A percentile compares a stretch with the other conserved stretches of the same genome.
phyloP scores from a whole-genome alignment of 306 rosid genomes.

The Fagus crenata region DNA sequence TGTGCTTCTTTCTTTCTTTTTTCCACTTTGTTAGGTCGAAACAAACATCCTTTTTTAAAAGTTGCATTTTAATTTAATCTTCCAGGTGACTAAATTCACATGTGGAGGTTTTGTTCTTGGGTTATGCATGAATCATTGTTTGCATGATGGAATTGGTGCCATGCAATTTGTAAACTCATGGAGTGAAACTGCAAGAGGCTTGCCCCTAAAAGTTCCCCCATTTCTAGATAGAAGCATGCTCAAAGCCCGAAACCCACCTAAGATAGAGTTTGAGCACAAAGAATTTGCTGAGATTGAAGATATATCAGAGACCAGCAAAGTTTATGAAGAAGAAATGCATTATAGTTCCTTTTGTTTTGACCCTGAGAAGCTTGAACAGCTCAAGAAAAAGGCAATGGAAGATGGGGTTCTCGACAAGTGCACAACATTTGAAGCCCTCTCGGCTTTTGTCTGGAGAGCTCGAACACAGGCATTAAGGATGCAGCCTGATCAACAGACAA shows the following conservation, averaged over 20 bases:
- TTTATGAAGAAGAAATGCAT: conserved; percentile 47
- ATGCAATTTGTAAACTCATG: conserved; percentile 77
- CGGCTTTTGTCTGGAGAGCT: conserved; percentile 83
- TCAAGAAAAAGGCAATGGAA: conserved; percentile 57
- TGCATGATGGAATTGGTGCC: conserved; percentile 69
- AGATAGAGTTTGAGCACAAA: conserved; percentile 51
- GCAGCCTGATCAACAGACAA: conserved; percentile 62
- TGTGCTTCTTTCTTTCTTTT: not conserved
- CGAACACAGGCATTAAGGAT: conserved; percentile 61
- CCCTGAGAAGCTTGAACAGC: conserved; percentile 47
- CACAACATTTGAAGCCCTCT: conserved; percentile 63
- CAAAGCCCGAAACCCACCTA: conserved; percentile 60
- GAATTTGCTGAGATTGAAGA: conserved; percentile 75
- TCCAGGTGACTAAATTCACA: conserved; percentile 69
- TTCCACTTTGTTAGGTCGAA: not conserved
- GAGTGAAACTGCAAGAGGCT: conserved; percentile 68
- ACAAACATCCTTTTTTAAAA: not conserved
- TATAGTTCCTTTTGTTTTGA: conserved; percentile 56
- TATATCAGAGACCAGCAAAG: conserved; percentile 48
- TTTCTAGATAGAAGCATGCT: conserved; percentile 67
- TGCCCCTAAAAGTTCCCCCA: conserved; percentile 50
- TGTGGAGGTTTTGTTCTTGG: conserved; percentile 83
- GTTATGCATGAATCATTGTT: conserved; percentile 55
- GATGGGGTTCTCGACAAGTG: conserved; percentile 59
- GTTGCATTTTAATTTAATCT: not conserved